These are phyloP conservation scores for Phytophthora ramorum DNA, from an alignment of 352 stramenopile genomes.

Conservation along the genomic window DNA sequence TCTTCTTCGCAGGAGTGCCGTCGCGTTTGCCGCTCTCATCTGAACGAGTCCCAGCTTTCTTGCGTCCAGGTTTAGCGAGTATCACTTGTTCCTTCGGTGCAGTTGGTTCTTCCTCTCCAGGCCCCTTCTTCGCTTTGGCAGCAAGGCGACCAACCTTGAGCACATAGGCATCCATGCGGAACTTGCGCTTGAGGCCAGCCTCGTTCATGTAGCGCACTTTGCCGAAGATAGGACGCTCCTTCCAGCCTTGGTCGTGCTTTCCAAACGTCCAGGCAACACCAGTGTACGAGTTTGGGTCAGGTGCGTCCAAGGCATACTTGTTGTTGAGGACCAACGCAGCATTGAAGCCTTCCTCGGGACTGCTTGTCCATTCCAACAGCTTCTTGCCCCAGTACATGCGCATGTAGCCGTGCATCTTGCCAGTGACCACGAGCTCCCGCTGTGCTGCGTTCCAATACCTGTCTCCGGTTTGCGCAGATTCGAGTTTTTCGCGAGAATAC, in stretches of 20 bases:
- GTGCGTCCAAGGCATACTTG: slow-evolving; percentile 97
- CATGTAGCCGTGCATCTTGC: slow-evolving; percentile 93
- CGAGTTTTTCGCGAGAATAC: slow-evolving; percentile 93
- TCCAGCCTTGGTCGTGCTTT: slow-evolving; percentile 98
- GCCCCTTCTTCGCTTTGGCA: slow-evolving; percentile 19
- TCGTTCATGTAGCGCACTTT: slow-evolving; percentile 99
- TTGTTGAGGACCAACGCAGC: slow-evolving; percentile 98
- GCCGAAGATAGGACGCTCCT: slow-evolving; percentile 96
- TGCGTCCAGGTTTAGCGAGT: slow-evolving; percentile 9
- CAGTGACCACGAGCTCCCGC: slow-evolving; percentile 93
- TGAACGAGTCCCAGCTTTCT: slow-evolving; percentile 21
- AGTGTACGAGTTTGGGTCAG: slow-evolving; percentile 95
- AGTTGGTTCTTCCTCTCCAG: not conserved
- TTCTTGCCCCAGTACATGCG: slow-evolving; percentile 99
- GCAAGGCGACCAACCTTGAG: slow-evolving; percentile 53
- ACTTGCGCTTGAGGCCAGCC: slow-evolving; percentile 98
- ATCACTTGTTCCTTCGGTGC: slow-evolving; percentile 12
- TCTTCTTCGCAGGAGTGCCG: slow-evolving; percentile 32
- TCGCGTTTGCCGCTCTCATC: slow-evolving; percentile 4
- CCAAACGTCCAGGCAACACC: slow-evolving; percentile 87
- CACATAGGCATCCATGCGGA: slow-evolving; percentile 93
- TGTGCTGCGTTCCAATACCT: slow-evolving; percentile 99
- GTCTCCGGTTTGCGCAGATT: slow-evolving; percentile 94
- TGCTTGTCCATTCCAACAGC: slow-evolving; percentile 97
- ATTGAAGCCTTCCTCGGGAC: slow-evolving; percentile 91